Base-by-base conservation (phyloP, 225 moss, liverwort and hornwort genomes). In the Anthoceros angustus region DNA sequence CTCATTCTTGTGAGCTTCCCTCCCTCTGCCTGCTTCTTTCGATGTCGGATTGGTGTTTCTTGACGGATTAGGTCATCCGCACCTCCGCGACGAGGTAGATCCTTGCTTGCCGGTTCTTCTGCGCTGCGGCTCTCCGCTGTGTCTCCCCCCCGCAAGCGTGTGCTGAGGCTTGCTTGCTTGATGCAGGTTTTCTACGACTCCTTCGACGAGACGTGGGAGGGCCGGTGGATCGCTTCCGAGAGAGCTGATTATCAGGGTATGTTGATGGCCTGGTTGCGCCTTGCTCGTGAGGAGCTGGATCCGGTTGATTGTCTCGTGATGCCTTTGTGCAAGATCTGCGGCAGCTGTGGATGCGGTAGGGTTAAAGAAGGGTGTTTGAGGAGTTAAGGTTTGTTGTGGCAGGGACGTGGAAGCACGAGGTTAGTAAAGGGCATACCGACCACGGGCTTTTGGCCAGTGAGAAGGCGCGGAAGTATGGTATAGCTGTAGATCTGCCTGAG, bases 391-490 rank as follows among this genome's bases (percentile, higher is more conserved):
- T 32, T 32, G 32, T 32, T 32, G 32, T 39, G 0, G 50, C 82
- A 92, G 91, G 95, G 65, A 74, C 65, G 21, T 98, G 95, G 95
- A 88, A 88, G 79, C 83, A 98, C 43, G 78, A 82, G 55, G 83
- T 80, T 71, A 91, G 95, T 50, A 86, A 80, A 68, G 95, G 91
- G 21, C 95, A 98, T 4, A 86, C 91, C 0, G 95, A 98, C 66
- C 86, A 80, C 63, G 95, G 91, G 39, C 72, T 98, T 64, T 73
- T 98, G 72, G 95, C 87, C 2, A 98, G 91, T 65, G 86, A 98
- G 74, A 81, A 80, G 70, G 95, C 95, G 0, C 91, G 86, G 80
- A 98, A 98, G 76, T 88, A 98, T 68, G 95, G 95, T 42, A 98
- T 98, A 67, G 91, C 95, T 18, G 82, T 90, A 14, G 95, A 98